Evolutionary conservation across 2,329 filamentous ascomycete genomes (phyloP), one percentile per base, ranked within the genome.

Genomic region (Pseudocercospora pini-densiflorae): DNA sequence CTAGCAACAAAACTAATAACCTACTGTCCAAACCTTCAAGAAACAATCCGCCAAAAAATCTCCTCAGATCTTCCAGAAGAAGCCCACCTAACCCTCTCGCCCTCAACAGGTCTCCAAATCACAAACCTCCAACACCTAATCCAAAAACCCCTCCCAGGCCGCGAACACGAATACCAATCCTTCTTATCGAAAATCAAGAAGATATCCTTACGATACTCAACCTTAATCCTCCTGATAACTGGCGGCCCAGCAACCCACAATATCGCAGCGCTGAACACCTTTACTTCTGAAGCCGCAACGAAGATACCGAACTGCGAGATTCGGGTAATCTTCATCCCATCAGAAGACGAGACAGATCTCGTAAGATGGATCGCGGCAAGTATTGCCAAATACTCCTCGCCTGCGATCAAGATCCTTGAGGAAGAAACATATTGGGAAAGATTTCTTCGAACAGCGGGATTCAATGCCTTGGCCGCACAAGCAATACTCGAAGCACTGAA

Each of bases 391-490:
- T 76, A 21, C 23, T 68, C 14, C 47, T 16, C 81, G 84, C 9
- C 23, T 16, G 24, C 24, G 51, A 31, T 19, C 10, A 51, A 51
- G 21, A 51, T 51, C 4, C 24, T 51, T 2, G 24, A 14, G 45
- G 85, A 87, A 0, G 90, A 92, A 77, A 89, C 88, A 0, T 76
- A 81, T 31, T 91, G 88, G 88, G 91, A 93, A 75, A 54, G 87
- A 9, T 90, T 91, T 68, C 80, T 94, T 24, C 83, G 90, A 14
- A 81, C 83, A 24, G 84, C 85, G 1, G 91, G 91, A 0, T 77
- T 93, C 74, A 93, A 94, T 76, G 84, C 87, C 0, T 92, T 88
- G 75, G 90, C 90, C 2, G 91, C 91, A 2, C 90, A 93, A 75
- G 81, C 82, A 9, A 81, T 92, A 1, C 78, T 92, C 36, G 80